A percentile compares a stretch with the other conserved stretches of the same genome.
phyloP scores from a whole-genome alignment of 2,329 filamentous ascomycete species.

The Pseudogymnoascus sp. region DNA sequence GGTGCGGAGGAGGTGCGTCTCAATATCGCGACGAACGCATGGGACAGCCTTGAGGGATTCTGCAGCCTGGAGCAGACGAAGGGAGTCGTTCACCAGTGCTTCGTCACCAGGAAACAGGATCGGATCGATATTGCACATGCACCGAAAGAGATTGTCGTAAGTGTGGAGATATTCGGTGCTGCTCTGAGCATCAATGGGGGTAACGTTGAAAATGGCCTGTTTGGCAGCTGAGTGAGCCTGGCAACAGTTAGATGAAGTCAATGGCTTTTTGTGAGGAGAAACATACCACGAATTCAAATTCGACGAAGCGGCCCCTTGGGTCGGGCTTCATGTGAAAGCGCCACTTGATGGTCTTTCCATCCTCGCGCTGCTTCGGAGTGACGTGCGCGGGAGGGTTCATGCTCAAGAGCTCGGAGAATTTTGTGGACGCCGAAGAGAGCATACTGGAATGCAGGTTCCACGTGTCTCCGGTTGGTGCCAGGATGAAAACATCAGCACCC shows the following conservation, averaged over 20 bases:
- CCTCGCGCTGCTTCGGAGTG: conserved; percentile 13
- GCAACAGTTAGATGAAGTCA: background rate
- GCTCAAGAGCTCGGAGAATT: conserved; percentile 14
- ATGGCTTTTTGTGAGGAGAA: background rate
- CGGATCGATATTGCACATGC: conserved; percentile 18
- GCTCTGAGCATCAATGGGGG: conserved; percentile 11
- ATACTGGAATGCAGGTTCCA: conserved; percentile 22
- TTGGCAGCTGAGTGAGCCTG: conserved; percentile 6
- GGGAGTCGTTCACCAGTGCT: conserved; percentile 17
- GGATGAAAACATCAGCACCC: conserved; percentile 23
- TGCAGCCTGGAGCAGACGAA: conserved; percentile 19
- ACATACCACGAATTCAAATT: conserved; percentile 21
- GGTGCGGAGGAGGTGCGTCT: conserved; percentile 21
- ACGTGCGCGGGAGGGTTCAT: conserved; percentile 9
- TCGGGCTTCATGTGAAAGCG: conserved; percentile 19
- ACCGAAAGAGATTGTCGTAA: conserved; percentile 25
- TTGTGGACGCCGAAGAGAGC: conserved; percentile 15
- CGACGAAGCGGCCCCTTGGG: conserved; percentile 16
- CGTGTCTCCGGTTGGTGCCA: conserved; percentile 16
- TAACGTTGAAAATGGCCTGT: conserved; percentile 8
- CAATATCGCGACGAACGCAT: conserved; percentile 17
- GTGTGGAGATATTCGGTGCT: conserved; percentile 13
- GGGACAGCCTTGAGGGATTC: conserved; percentile 15
- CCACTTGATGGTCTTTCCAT: conserved; percentile 17
- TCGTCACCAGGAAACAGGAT: conserved; percentile 11